A percentile compares a stretch with the other conserved stretches of the same genome.
phyloP scores from a whole-genome alignment of 2,329 filamentous ascomycete species.

The Aspergillus ochraceus region DNA sequence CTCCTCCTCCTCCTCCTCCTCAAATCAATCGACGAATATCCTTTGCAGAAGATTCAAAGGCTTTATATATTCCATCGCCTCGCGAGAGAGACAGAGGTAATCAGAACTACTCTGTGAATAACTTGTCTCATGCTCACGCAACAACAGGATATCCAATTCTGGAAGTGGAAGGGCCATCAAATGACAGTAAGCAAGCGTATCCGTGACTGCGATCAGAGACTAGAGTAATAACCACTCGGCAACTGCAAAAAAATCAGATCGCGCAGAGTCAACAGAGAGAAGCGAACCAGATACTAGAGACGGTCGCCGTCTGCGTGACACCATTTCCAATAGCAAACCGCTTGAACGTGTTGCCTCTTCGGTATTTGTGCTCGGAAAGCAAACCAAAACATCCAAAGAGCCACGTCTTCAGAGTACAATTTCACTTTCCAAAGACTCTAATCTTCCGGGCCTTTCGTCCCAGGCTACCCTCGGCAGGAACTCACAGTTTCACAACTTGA shows the following conservation, averaged over 20 bases:
- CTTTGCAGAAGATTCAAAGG: constrained; percentile 17
- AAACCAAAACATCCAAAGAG: constrained; percentile 10
- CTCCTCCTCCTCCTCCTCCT: neutral
- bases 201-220: neutral
- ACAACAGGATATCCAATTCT: constrained; percentile 23
- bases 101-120: neutral
- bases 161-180: constrained; percentile 23
- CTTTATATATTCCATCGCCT: constrained; percentile 29
- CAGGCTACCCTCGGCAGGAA: constrained; percentile 49
- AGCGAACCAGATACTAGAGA: constrained; percentile 1
- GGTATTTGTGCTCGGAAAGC: constrained; percentile 11
- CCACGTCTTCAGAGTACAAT: constrained; percentile 14
- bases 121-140: constrained; percentile 4
- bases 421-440: constrained; percentile 22
- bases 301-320: neutral
- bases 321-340: constrained; percentile 1
- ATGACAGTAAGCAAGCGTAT: constrained; percentile 8
- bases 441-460: constrained; percentile 44
- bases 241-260: neutral
- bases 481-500: constrained; percentile 48
- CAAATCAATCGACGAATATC: constrained; percentile 6
- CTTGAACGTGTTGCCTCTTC: constrained; percentile 12
- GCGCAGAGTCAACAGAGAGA: constrained; percentile 8
- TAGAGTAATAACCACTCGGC: neutral
- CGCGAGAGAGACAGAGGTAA: constrained; percentile 23